phyloP scores from a whole-genome alignment of 495 filamentous ascomycete genomes.

The Podospora pseudocomata region DNA sequence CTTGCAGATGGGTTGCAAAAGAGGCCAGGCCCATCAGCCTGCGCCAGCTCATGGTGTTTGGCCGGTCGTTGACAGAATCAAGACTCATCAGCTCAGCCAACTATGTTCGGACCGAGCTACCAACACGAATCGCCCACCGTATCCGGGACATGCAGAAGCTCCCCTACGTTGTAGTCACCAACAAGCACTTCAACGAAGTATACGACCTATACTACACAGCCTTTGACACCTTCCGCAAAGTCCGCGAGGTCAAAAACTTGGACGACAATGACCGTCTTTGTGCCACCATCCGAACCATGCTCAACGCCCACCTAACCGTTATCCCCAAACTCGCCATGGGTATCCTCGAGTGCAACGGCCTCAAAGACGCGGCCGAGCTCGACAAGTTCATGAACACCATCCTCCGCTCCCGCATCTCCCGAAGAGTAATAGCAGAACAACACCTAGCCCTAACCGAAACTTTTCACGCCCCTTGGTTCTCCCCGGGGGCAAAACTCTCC shows the following conservation, averaged over 20 bases:
- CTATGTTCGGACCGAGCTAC: slow-evolving; percentile 93
- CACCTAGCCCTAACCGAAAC: slow-evolving; percentile 96
- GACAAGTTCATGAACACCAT: slow-evolving; percentile 96
- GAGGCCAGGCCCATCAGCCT: slow-evolving; percentile 84
- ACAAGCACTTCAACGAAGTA: slow-evolving; percentile 85
- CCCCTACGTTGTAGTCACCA: slow-evolving; percentile 95
- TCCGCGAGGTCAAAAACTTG: slow-evolving; percentile 76
- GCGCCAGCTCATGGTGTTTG: slow-evolving; percentile 90
- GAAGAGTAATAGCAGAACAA: slow-evolving; percentile 95
- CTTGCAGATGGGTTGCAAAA: slow-evolving; percentile 74
- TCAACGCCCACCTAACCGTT: slow-evolving; percentile 85
- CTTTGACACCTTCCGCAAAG: slow-evolving; percentile 81
- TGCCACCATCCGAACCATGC: slow-evolving; percentile 68
- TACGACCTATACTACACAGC: slow-evolving; percentile 96
- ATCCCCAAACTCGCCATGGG: slow-evolving; percentile 94
- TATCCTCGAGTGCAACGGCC: slow-evolving; percentile 77
- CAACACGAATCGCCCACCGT: slow-evolving; percentile 88
- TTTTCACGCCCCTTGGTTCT: slow-evolving; percentile 90
- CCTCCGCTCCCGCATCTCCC: slow-evolving; percentile 85
- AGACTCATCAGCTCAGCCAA: slow-evolving; percentile 92
- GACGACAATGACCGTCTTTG: slow-evolving; percentile 93
- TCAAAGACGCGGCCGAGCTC: slow-evolving; percentile 72
- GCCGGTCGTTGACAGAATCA: slow-evolving; percentile 80
- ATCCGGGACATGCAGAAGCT: slow-evolving; percentile 96
- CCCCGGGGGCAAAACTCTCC: slow-evolving; percentile 68